Evolutionary conservation across 1,139 yeast genomes (phyloP), one percentile per base, ranked within the genome.

Genomic region (Yamadazyma siamensis): DNA sequence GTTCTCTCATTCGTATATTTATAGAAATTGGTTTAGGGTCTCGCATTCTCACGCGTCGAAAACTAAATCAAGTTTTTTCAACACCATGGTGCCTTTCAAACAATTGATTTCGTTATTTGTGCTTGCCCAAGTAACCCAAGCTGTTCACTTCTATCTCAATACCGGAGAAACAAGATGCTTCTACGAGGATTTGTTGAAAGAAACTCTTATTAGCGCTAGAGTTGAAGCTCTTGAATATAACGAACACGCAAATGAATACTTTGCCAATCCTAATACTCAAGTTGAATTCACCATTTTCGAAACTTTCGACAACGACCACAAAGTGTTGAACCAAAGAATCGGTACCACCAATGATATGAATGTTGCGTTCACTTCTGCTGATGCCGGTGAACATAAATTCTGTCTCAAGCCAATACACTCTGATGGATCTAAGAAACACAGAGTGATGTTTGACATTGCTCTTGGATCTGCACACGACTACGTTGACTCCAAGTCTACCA

Each of bases 391-490:
- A 48, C 75, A 69, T 54, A 66, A 59, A 46, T 62, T 69, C 54
- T 69, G 75, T 45, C 56, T 69, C 48, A 62, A 61, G 9, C 75
- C 75, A 21, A 43, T 56, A 13, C 64, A 67, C 50, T 39, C 36
- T n/a, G 71, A 64, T 41, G 65, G 65, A 11, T 48, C 60, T 32
- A 63, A 57, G 38, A 46, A 48, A 23, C 73, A 67, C 52, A 55
- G 73, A 37, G 61, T 69, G 33, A 65, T 61, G 49, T 66, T 69
- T 35, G 75, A 69, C 44, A 54, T 69, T 38, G 72, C 69, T 27
- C 54, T 61, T 36, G 75, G 75, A n/a, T 57, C 69, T 5, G 61
- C 73, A 23, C 65, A 65, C 44, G 74, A 67, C 44, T 68, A 66
- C 39, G 64, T 61, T 32, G 75, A 69, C 50, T 65, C 72, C 38